A percentile compares a stretch with the other conserved stretches of the same genome.
Conservation (phyloP, 345 rosid genomes). For the sweet orange (Citrus sinensis) region DNA sequence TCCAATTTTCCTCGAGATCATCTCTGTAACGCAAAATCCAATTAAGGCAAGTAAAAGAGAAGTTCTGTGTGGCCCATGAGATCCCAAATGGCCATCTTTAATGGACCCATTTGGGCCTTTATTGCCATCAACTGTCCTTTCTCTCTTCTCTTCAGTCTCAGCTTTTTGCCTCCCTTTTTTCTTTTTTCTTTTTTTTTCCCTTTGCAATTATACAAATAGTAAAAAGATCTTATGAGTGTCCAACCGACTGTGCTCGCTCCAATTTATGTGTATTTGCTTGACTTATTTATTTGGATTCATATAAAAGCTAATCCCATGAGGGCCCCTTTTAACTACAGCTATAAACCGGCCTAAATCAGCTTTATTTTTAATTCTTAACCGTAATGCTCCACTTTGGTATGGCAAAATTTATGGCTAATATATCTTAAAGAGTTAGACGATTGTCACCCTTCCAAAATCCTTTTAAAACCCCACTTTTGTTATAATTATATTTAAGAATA, state of each 20-base stretch:
- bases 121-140: slow-evolving; percentile 22
- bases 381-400: not conserved
- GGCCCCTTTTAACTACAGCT: slow-evolving; percentile 10
- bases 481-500: no score
- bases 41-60: slow-evolving; percentile 2
- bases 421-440: not conserved
- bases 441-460: no score
- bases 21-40: not conserved
- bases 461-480: no score
- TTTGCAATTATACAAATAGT: not conserved
- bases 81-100: slow-evolving; percentile 12
- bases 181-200: not conserved
- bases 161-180: not conserved
- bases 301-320: not conserved
- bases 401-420: not conserved
- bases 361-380: not conserved
- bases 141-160: not conserved
- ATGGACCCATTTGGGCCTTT: slow-evolving; percentile 30
- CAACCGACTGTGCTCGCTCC: not conserved
- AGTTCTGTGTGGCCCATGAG: slow-evolving; percentile 18
- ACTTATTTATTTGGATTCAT: not conserved
- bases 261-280: not conserved
- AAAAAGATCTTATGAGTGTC: not conserved
- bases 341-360: not conserved
- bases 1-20: no score